Evolutionary conservation across 2,329 filamentous ascomycete genomes (phyloP).

Genomic region (Xylaria sp.): DNA sequence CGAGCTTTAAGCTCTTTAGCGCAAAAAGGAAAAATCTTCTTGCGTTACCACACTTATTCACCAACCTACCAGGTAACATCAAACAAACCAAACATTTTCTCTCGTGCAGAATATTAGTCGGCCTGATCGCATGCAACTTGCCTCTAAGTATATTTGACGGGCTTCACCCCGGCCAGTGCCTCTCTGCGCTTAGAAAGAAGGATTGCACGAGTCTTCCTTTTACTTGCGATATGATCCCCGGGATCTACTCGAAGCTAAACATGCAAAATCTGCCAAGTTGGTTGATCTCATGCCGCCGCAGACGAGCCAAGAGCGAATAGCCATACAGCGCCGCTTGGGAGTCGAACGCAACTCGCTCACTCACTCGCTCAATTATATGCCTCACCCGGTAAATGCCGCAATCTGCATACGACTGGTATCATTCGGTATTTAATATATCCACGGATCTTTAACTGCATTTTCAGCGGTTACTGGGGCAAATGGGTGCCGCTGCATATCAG

Average conservation of each 20-base stretch:
- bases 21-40: conserved; percentile 13
- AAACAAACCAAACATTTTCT: too few species aligned
- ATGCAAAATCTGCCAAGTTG: background rate
- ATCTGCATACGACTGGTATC: background rate
- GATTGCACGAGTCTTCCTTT: too few species aligned
- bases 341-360: too few species aligned
- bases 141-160: too few species aligned
- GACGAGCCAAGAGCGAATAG: too few species aligned
- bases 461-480: background rate
- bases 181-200: too few species aligned
- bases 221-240: background rate
- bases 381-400: too few species aligned
- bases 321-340: too few species aligned
- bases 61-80: background rate
- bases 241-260: background rate
- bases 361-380: too few species aligned
- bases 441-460: background rate
- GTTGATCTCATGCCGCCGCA: background rate
- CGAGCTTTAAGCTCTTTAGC: conserved; percentile 15
- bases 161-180: too few species aligned
- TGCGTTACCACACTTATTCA: conserved; percentile 7
- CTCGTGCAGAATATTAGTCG: too few species aligned
- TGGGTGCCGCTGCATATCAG: background rate
- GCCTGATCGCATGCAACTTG: too few species aligned
- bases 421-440: background rate